phyloP scores from a whole-genome alignment of 441 rosid species.

The Adansonia grandidieri region DNA sequence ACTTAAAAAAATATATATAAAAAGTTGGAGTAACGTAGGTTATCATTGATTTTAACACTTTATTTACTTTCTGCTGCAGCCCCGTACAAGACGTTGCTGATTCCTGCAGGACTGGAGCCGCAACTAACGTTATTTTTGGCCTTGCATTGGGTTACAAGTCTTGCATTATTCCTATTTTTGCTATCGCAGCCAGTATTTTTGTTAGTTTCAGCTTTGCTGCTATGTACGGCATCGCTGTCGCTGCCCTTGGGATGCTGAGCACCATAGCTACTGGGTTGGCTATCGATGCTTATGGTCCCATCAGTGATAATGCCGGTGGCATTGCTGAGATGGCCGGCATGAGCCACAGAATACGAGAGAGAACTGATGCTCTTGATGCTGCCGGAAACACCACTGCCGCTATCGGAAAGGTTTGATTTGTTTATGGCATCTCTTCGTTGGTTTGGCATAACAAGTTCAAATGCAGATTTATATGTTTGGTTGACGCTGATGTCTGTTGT shows the following conservation, averaged over 20 bases:
- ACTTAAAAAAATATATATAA: too few relatives aligned
- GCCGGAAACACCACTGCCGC: neutral
- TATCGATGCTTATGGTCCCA: neutral
- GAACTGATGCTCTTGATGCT: neutral
- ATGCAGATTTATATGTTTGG: neutral
- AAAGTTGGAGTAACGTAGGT: too few relatives aligned
- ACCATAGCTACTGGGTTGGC: conserved; percentile 42
- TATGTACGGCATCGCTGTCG: conserved; percentile 74
- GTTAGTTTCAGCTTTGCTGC: conserved; percentile 78
- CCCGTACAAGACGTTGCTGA: neutral
- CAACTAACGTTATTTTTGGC: neutral
- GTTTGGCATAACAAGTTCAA: neutral
- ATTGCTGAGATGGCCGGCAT: neutral
- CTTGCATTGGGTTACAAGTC: conserved; percentile 73
- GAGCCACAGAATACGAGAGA: neutral
- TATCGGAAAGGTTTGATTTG: conserved; percentile 43
- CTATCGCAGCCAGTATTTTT: conserved; percentile 63
- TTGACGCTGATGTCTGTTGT: neutral
- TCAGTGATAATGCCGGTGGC: neutral
- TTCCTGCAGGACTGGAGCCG: neutral
- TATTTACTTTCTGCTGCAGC: conserved; percentile 18
- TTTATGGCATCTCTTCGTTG: conserved; percentile 1
- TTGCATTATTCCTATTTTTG: conserved; percentile 67
- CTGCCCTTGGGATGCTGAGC: conserved; percentile 75
- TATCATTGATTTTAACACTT: neutral